Evolutionary conservation across 2,329 filamentous ascomycete genomes (phyloP).

Genomic region (Epichloe bromicola): DNA sequence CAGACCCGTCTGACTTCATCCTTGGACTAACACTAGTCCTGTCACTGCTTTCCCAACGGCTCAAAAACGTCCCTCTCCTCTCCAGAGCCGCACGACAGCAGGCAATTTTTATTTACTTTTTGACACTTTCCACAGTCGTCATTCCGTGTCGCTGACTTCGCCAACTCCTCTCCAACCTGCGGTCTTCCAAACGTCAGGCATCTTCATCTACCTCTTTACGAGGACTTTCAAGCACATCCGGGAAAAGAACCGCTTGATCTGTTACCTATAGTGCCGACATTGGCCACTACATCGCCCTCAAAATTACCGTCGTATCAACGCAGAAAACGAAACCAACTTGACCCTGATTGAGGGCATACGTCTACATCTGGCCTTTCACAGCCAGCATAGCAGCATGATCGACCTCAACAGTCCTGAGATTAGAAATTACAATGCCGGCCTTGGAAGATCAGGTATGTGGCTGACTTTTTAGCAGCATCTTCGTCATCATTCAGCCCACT

Average conservation of each 20-base stretch:
- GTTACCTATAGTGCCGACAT: constrained; percentile 9
- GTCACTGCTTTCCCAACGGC: too few relatives aligned
- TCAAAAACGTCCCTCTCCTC: too few relatives aligned
- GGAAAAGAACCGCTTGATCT: constrained; percentile 1
- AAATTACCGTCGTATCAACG: constrained; percentile 22
- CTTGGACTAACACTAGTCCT: too few relatives aligned
- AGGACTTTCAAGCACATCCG: background rate
- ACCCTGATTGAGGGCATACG: constrained; percentile 16
- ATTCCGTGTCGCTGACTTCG: background rate
- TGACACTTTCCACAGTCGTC: background rate
- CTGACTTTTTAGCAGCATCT: background rate
- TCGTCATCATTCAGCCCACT: too few relatives aligned
- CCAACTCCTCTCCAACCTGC: background rate
- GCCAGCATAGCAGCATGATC: background rate
- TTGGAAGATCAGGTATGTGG: background rate
- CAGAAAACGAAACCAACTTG: constrained; percentile 23
- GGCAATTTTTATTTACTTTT: background rate
- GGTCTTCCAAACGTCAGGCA: background rate
- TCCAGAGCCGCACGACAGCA: too few relatives aligned
- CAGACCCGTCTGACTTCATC: too few relatives aligned
- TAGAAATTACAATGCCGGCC: background rate
- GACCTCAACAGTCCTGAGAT: background rate
- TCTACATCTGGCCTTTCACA: constrained; percentile 7
- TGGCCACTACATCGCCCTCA: constrained; percentile 9
- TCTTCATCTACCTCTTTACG: background rate